A percentile compares a stretch with the other conserved stretches of the same genome.
Evolutionary conservation across 371 early-diverging fungal species (phyloP).

Genomic region (Syncephalastrum monosporum): DNA sequence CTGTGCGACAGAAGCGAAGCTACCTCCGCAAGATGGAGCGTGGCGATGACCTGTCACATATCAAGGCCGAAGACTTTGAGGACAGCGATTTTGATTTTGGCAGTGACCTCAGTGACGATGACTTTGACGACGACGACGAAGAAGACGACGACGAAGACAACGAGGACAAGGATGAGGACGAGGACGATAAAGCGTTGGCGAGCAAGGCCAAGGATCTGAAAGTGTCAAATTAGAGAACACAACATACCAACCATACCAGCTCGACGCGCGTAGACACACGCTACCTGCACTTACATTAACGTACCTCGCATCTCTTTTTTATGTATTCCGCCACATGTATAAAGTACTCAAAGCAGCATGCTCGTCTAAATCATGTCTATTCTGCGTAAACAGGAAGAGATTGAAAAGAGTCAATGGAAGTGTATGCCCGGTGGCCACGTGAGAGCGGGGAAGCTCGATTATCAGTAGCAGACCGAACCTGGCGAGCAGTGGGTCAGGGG

Average conservation of each 20-base stretch:
- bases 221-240: not conserved
- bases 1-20: conserved; percentile 86
- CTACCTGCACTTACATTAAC: conserved; percentile 1
- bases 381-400: no score
- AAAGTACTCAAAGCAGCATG: not conserved
- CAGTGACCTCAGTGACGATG: conserved; percentile 21
- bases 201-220: conserved; percentile 7
- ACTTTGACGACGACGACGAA: conserved; percentile 37
- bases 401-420: no score
- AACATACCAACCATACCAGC: no score
- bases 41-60: conserved; percentile 53
- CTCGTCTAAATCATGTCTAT: no score
- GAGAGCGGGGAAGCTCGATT: no score
- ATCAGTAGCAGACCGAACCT: no score
- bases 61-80: conserved; percentile 34
- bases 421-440: no score
- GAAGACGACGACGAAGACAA: conserved; percentile 17
- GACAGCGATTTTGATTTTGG: conserved; percentile 48
- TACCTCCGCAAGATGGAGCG: conserved; percentile 79
- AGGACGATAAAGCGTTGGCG: conserved; percentile 9
- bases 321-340: conserved; percentile 3
- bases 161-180: conserved; percentile 18
- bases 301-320: conserved; percentile 5
- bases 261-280: not conserved
- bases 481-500: no score